Base-by-base conservation (phyloP, 139 green algal genomes). In the Ettlia oleoabundans region DNA sequence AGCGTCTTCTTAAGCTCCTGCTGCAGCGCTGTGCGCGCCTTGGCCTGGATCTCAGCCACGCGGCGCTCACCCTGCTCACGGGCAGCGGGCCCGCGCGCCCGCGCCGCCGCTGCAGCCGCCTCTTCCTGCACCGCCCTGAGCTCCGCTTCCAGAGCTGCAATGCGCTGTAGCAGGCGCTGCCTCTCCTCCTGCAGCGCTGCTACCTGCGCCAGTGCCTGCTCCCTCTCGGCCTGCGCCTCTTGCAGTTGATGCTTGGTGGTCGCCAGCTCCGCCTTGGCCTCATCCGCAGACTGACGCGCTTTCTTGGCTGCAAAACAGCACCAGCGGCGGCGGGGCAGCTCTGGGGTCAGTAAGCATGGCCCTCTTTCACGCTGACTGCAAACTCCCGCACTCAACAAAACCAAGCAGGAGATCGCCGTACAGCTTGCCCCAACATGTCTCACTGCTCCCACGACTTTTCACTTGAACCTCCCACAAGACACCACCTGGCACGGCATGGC, bases 1-100 rank as follows among this genome's bases (percentile, higher is more conserved):
- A 80, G 41, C 81, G n/a, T 76, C 53, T 72, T 85, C 52, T 33
- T 81, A 30, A 85, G 63, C 80, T 79, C 64, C 67, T 68, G 43
- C 43, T 78, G 80, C 80, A 79, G 42, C 80, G 64, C 38, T 30
- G 53, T n/a, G 37, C 62, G 72, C 24, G 70, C 65, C 10, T 62
- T 55, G 41, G 38, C 74, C 80, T 81, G 62, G 42, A 78, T 85
- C 38, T 69, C 55, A 0, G 74, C 74, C 55, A 80, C 66, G 67
- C 71, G 32, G 19, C 33, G 32, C 33, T 81, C 55, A 26, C 33
- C 68, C 19, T 41, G 26, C 78, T 79, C 28, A 8, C 68, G 68
- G 6, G 67, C 74, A 1, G 55, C 73, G n/a, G 73, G 53, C 43
- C 73, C 53, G 1, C 53, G 53, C 35, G 53, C 53, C 1, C 52